Base-by-base conservation (phyloP, 306 rosid genomes). In the Castanea crenata region DNA sequence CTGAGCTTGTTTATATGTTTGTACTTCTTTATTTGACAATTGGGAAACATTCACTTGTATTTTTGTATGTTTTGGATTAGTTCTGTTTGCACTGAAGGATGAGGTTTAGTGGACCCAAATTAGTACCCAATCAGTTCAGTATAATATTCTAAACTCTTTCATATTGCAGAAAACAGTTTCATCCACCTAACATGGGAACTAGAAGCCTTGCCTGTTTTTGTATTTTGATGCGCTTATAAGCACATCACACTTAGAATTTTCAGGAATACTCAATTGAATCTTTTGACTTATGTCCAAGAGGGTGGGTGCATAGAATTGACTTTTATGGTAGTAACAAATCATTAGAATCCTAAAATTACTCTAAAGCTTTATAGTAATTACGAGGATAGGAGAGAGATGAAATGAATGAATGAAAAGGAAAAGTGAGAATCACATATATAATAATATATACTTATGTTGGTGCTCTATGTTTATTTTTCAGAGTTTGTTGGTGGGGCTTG, bases 1-100 rank as follows among this genome's bases (percentile, higher is more conserved):
- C 58, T 78, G n/a, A 79, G 71, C 57, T 76, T 69, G 55, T 46
- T 5, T 29, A 79, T 67, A 7, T 62, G 51, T 34, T 49, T 64
- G 34, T 72, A 64, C 29, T 76, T 67, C 58, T 65, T 31, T 62
- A 46, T 31, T 58, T 73, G 69, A 79, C 74, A 34, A 75, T 34
- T 21, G 34, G 54, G 9, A n/a, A 44, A 65, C 71, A 20, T 69
- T n/a, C 23, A 61, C 49, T 38, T 62, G 38, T 54, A 55, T 56
- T 19, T 73, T 12, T 73, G 46, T 41, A 10, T 19, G 7, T 23
- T 75, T 51, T 73, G 79, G 56, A 32, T 23, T 64, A 56, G 9
- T 78, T 77, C 54, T 3, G 54, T 49, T 49, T 49, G 15, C 16
- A 1, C 54, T 49, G 1, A 49, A 49, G 54, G 18, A 23, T 74